Conservation (phyloP, 2,329 filamentous ascomycete species). For the Sphaerulina populicola region DNA sequence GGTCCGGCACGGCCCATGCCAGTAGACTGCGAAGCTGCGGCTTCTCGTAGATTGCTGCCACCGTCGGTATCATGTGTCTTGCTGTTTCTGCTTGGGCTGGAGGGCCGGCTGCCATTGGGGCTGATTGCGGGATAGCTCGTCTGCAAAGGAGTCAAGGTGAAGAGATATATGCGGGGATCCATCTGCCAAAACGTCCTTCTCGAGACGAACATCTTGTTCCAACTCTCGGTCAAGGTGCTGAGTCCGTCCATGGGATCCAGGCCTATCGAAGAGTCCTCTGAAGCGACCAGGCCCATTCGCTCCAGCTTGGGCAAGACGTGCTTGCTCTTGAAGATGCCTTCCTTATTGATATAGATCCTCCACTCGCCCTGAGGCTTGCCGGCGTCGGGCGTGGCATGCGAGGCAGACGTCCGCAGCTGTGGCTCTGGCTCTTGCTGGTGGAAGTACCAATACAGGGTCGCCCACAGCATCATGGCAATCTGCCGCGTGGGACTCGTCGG, state of each 20-base stretch:
- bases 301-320: constrained; percentile 85
- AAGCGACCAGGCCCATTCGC: constrained; percentile 78
- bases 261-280: constrained; percentile 67
- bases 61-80: constrained; percentile 11
- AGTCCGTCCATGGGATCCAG: constrained; percentile 46
- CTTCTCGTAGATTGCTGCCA: constrained; percentile 10
- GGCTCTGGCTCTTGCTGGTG: constrained; percentile 69
- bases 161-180: constrained; percentile 77
- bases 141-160: constrained; percentile 60
- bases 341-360: constrained; percentile 72
- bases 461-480: constrained; percentile 95
- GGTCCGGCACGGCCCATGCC: constrained; percentile 14
- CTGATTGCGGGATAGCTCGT: constrained; percentile 41
- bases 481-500: constrained; percentile 74
- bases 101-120: constrained; percentile 44
- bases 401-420: constrained; percentile 54
- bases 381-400: constrained; percentile 53
- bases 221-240: constrained; percentile 53
- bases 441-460: constrained; percentile 94
- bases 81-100: constrained; percentile 39
- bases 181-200: constrained; percentile 85
- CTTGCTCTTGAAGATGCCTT: constrained; percentile 77
- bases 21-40: constrained; percentile 10
- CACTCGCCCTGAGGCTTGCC: constrained; percentile 78
- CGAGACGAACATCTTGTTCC: constrained; percentile 74